Conservation (phyloP, 2,329 filamentous ascomycete genomes). For the Calycina marina region DNA sequence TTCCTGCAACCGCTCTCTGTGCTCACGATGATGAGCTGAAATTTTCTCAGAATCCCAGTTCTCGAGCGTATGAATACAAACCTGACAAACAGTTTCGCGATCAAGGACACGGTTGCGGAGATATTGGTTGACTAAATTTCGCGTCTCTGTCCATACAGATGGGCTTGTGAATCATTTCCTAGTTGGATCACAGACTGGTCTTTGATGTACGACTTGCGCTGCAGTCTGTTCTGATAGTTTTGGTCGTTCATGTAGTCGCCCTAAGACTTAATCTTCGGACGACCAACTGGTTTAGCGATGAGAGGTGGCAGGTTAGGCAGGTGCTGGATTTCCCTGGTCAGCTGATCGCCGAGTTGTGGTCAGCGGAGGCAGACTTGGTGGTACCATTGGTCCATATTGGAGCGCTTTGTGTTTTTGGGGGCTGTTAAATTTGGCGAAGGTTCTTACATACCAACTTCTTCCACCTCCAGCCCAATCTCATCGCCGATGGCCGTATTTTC, state of each 20-base stretch:
- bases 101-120: conserved; percentile 14
- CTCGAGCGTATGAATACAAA: conserved; percentile 10
- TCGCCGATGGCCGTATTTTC: too few relatives aligned
- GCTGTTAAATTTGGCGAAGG: too few relatives aligned
- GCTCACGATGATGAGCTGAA: conserved; percentile 9
- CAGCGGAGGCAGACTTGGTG: too few relatives aligned
- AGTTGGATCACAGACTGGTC: conserved; percentile 16
- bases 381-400: too few relatives aligned
- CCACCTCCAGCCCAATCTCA: too few relatives aligned
- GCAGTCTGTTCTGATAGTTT: conserved; percentile 8
- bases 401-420: too few relatives aligned
- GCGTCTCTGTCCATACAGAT: conserved; percentile 10
- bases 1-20: conserved; percentile 10
- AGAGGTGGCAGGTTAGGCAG: neutral
- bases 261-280: conserved; percentile 6
- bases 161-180: conserved; percentile 12
- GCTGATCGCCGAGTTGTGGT: too few relatives aligned
- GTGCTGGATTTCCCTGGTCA: neutral
- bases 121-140: conserved; percentile 14
- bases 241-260: conserved; percentile 11
- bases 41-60: conserved; percentile 9
- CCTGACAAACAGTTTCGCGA: conserved; percentile 9
- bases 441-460: too few relatives aligned
- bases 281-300: conserved; percentile 4
- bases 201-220: conserved; percentile 11